These are phyloP conservation scores for Simplicillium aogashimaense DNA, from an alignment of 2,329 filamentous ascomycete genomes.

Conservation along the genomic window DNA sequence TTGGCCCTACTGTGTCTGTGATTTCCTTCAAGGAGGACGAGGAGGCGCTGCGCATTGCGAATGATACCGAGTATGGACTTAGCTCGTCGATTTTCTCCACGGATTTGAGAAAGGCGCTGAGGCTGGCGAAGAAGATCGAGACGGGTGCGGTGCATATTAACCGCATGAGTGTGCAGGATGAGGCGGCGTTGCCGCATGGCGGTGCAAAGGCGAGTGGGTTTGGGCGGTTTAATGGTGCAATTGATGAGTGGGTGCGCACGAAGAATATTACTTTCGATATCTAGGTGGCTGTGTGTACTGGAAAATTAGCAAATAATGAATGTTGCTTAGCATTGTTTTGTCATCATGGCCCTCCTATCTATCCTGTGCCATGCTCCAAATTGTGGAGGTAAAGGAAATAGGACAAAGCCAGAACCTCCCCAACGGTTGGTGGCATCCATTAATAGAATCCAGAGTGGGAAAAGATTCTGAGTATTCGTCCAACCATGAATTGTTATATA, in stretches of 20 bases:
- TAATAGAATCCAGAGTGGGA: too few relatives aligned
- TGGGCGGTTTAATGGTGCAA: conserved; percentile 39
- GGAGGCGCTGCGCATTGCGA: conserved; percentile 63
- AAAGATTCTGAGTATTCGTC: too few relatives aligned
- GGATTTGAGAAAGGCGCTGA: conserved; percentile 45
- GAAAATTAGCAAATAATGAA: too few relatives aligned
- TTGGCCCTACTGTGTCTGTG: conserved; percentile 59
- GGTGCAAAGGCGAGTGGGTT: conserved; percentile 52
- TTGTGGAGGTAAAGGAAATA: too few relatives aligned
- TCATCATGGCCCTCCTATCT: neutral
- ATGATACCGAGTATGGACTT: conserved; percentile 70
- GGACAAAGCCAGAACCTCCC: too few relatives aligned
- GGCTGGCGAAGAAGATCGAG: conserved; percentile 48
- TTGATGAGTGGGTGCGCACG: conserved; percentile 6
- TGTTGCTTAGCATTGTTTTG: too few relatives aligned
- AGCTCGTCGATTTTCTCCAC: conserved; percentile 58
- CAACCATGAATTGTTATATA: too few relatives aligned
- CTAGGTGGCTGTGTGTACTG: neutral
- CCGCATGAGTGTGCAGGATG: conserved; percentile 51
- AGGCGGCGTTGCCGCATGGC: conserved; percentile 49
- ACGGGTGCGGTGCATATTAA: conserved; percentile 56
- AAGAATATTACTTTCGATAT: conserved; percentile 6
- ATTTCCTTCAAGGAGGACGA: conserved; percentile 54
- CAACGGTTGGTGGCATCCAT: too few relatives aligned
- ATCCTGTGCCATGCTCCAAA: neutral